These are phyloP conservation scores for Podaxis sp. DNA, from an alignment of 768 basidiomycete species.

Conservation along the genomic window DNA sequence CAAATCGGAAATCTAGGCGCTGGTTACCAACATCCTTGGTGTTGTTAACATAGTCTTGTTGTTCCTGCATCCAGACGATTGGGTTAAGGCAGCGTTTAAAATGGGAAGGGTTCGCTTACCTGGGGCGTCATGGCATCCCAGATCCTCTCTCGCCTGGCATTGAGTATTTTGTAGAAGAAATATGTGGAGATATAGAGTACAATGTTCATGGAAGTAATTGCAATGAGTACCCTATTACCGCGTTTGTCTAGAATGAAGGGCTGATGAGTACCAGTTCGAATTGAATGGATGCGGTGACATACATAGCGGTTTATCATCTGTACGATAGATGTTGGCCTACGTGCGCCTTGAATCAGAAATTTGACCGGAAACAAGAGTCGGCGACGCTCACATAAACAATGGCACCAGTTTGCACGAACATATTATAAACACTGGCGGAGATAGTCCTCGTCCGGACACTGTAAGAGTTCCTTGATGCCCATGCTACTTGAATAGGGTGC, in stretches of 20 bases:
- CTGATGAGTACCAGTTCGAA: neutral
- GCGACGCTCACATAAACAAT: slow-evolving; percentile 43
- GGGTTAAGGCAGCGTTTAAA: neutral
- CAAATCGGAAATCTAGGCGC: slow-evolving; percentile 63
- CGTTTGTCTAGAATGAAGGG: slow-evolving; percentile 43
- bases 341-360: slow-evolving; percentile 28
- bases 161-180: slow-evolving; percentile 55
- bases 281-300: slow-evolving; percentile 15
- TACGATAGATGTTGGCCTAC: slow-evolving; percentile 49
- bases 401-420: slow-evolving; percentile 60
- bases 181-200: slow-evolving; percentile 48
- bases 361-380: neutral
- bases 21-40: slow-evolving; percentile 64
- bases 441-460: slow-evolving; percentile 53
- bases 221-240: slow-evolving; percentile 57
- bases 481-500: slow-evolving; percentile 52
- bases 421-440: slow-evolving; percentile 58
- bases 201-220: slow-evolving; percentile 55
- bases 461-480: slow-evolving; percentile 61
- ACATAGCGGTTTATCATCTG: slow-evolving; percentile 48
- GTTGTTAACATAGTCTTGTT: slow-evolving; percentile 54
- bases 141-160: slow-evolving; percentile 44
- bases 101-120: slow-evolving; percentile 28
- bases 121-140: slow-evolving; percentile 52
- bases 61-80: slow-evolving; percentile 38